Evolutionary conservation across 257 asterid species (phyloP).

Genomic region (Echites panduratus): DNA sequence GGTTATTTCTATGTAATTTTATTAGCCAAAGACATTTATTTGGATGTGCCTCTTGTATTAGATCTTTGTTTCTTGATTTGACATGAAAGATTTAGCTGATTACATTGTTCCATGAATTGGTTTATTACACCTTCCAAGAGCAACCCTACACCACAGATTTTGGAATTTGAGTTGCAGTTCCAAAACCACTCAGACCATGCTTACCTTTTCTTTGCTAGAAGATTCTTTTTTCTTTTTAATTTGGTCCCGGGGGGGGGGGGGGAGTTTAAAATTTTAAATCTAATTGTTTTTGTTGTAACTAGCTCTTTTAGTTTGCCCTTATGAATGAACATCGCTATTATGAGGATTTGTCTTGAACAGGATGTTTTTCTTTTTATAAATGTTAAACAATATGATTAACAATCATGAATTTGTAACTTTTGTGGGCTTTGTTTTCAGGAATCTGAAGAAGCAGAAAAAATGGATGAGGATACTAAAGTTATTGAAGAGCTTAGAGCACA

Average conservation of each 20-base stretch:
- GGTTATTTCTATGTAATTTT: slow-evolving; percentile 35
- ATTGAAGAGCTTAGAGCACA: slow-evolving; percentile 80
- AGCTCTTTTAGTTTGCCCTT: neutral
- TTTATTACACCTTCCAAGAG: neutral
- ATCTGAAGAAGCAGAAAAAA: slow-evolving; percentile 95
- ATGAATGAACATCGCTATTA: neutral
- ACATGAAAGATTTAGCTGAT: neutral
- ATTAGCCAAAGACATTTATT: neutral
- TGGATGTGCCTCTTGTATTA: neutral
- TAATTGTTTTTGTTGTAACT: neutral
- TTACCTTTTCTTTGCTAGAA: neutral
- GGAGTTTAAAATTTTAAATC: neutral
- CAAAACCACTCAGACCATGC: neutral
- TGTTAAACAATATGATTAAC: neutral
- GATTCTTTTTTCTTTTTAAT: neutral
- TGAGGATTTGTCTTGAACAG: neutral
- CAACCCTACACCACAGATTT: neutral
- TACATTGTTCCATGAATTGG: neutral
- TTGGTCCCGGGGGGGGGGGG: too few species aligned
- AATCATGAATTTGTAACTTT: slow-evolving; percentile 6
- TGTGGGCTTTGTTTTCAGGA: slow-evolving; percentile 41
- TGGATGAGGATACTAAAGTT: slow-evolving; percentile 91
- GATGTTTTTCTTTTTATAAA: neutral
- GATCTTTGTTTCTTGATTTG: neutral
- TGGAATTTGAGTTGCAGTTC: neutral